Percentiles rank a stretch among this genome's conserved stretches.
Conservation (phyloP, 306 rosid genomes). For the Citrullus mucosospermus region DNA sequence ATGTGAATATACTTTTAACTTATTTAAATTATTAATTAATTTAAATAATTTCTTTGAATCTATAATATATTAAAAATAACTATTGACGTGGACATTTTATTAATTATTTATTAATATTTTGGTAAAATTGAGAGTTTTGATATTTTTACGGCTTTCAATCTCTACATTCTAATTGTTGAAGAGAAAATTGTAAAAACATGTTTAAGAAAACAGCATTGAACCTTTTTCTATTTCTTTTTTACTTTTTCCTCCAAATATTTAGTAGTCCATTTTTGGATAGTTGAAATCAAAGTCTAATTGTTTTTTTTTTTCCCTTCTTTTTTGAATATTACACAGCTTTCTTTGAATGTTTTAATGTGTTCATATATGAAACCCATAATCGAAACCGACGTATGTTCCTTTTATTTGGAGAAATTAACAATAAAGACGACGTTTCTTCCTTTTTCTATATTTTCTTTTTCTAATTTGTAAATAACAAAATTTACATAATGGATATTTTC, state of each 20-base stretch:
- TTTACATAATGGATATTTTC: not conserved
- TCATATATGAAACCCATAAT: not conserved
- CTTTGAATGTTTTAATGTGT: not conserved
- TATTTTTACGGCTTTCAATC: too few relatives aligned
- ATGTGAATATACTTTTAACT: too few relatives aligned
- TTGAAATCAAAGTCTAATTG: not conserved
- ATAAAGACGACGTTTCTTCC: not conserved
- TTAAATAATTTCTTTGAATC: too few relatives aligned
- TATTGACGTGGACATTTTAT: too few relatives aligned
- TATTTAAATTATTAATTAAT: too few relatives aligned
- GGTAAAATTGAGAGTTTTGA: too few relatives aligned
- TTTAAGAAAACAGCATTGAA: not conserved
- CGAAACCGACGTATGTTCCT: not conserved
- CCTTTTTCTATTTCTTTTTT: not conserved
- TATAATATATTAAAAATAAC: too few relatives aligned
- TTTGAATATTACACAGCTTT: not conserved
- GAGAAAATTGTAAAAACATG: not conserved
- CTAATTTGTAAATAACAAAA: not conserved
- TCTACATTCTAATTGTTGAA: too few relatives aligned
- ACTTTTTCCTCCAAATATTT: not conserved
- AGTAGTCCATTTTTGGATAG: not conserved
- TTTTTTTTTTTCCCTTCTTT: not conserved
- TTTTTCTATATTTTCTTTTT: not conserved
- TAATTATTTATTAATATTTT: too few relatives aligned
- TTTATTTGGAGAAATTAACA: not conserved